Evolutionary conservation across 805 yeast species (phyloP), one percentile per base, ranked within the genome.

Genomic region (Candida nanaspora): DNA sequence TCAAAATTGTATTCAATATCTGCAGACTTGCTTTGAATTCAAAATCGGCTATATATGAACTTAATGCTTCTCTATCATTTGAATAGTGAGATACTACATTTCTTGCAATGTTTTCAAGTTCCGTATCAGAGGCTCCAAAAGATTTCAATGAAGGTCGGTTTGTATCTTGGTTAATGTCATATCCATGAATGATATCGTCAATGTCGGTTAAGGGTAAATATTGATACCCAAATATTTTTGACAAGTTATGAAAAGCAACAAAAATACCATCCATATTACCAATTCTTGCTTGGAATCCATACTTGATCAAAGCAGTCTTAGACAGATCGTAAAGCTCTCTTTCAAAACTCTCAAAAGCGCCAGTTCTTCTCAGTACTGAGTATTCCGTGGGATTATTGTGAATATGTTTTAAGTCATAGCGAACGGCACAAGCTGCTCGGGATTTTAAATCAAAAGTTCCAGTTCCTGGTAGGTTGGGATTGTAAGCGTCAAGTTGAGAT

Each of bases 191-290:
- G 8, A 78, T 65, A 41, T 68, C 62, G 57, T 91, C 97, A 46
- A 91, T 73, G 31, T 80, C 85, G 1, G 66, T 61, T 38, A 89
- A 63, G 1, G 95, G 89, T 23, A 91, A 57, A 58, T 91, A 91
- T 59, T 88, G 91, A 60, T 88, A 93, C 3, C 97, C 98, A 61
- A 91, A 86, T 50, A 89, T 74, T 37, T 78, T 66, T 25, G 76
- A 69, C 39, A 87, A 73, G 57, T 89, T 91, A 59, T 91, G 98
- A 59, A 81, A 91, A 0, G 96, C 96, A 14, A 91, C 70, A 50
- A 86, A 87, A 2, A 93, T 86, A 6, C 98, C 98, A 61, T 89
- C 97, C 98, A 93, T 91, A 51, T 84, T 80, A 3, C 98, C 98
- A 33, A 91, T 84, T 46, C 97, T 70, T 0, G 96, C 98, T 60